Conservation (phyloP, 75 land plant species). For the Cunninghamia lanceolata region DNA sequence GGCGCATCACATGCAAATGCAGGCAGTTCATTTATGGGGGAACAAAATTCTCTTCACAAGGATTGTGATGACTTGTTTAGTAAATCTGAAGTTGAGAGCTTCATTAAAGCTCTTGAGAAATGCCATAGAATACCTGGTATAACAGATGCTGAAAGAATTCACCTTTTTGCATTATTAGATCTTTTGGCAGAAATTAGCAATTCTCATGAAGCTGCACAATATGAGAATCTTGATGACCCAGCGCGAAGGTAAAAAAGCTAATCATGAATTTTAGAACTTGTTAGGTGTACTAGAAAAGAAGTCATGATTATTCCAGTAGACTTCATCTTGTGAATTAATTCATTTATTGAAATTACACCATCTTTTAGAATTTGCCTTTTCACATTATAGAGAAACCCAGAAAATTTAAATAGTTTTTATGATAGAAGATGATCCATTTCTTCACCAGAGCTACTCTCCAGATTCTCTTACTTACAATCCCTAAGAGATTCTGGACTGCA, state of each 20-base stretch:
- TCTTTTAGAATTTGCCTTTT: not conserved
- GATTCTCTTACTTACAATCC: not conserved
- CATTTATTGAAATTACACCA: not conserved
- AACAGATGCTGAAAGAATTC: constrained; percentile 40
- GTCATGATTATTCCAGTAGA: not conserved
- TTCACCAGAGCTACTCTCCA: not conserved
- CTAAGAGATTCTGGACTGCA: not conserved
- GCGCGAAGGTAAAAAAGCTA: constrained; percentile 63
- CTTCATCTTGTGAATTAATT: not conserved
- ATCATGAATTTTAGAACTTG: not conserved
- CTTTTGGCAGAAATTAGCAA: constrained; percentile 63
- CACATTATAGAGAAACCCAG: not conserved
- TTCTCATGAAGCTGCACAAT: constrained; percentile 36
- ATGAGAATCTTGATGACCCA: constrained; percentile 80
- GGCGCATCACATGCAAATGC: not conserved
- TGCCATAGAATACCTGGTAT: constrained; percentile 23
- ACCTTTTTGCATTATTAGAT: constrained; percentile 62
- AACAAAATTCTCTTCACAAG: constrained; percentile 9
- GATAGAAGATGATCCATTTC: not conserved
- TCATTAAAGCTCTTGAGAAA: constrained; percentile 41
- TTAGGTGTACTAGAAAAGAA: not conserved
- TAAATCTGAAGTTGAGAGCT: constrained; percentile 26
- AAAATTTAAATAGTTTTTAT: not conserved
- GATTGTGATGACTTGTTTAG: not conserved
- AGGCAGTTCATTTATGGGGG: not conserved